phyloP scores from a whole-genome alignment of 2,329 filamentous ascomycete genomes.

The Arthrobotrys entomopaga region DNA sequence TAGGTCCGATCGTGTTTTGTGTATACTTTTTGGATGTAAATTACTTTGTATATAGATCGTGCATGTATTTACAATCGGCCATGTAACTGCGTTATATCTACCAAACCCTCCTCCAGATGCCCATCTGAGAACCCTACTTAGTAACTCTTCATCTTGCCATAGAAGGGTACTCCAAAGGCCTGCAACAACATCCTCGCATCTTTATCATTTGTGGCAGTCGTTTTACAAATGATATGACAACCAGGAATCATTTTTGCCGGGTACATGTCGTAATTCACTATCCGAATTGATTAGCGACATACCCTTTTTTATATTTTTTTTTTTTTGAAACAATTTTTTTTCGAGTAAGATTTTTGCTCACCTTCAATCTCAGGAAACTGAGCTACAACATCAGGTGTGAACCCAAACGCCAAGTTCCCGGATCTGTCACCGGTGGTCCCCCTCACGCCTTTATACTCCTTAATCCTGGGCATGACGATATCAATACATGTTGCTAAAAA shows the following conservation, averaged over 20 bases:
- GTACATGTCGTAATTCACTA: slow-evolving; percentile 65
- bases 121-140: too few species aligned
- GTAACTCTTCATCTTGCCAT: slow-evolving; percentile 71
- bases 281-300: slow-evolving; percentile 36
- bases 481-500: slow-evolving; percentile 91
- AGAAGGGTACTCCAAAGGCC: slow-evolving; percentile 80
- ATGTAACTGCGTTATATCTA: slow-evolving; percentile 27
- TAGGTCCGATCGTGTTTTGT: too few species aligned
- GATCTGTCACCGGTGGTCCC: slow-evolving; percentile 83
- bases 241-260: slow-evolving; percentile 82
- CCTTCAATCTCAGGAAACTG: slow-evolving; percentile 93
- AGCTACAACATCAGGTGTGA: slow-evolving; percentile 78
- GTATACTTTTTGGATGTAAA: neutral
- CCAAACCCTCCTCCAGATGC: too few species aligned
- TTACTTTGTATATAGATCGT: neutral
- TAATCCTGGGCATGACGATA: slow-evolving; percentile 91
- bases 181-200: slow-evolving; percentile 81
- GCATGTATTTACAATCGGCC: slow-evolving; percentile 25
- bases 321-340: too few species aligned
- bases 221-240: slow-evolving; percentile 83
- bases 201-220: slow-evolving; percentile 82
- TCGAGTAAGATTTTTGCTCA: slow-evolving; percentile 67
- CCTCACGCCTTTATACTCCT: slow-evolving; percentile 89
- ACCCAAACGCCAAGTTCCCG: slow-evolving; percentile 86
- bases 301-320: neutral